These are phyloP conservation scores for Avena insularis DNA, from an alignment of 176 grass and related monocot species.

Conservation along the genomic window DNA sequence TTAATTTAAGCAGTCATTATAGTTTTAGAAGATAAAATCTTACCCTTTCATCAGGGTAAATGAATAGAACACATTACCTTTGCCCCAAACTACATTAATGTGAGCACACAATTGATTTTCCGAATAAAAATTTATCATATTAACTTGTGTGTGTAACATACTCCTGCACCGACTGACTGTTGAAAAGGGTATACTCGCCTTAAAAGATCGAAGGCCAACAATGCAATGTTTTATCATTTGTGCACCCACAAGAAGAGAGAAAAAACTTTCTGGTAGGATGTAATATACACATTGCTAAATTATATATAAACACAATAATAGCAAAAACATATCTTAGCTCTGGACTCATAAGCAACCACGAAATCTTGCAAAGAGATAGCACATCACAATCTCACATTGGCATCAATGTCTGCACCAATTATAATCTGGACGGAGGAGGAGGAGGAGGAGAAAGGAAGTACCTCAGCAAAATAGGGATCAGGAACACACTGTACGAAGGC, in stretches of 20 bases:
- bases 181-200: constrained; percentile 1
- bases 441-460: constrained; percentile 1
- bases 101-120: neutral
- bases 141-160: neutral
- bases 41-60: neutral
- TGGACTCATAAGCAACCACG: neutral
- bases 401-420: neutral
- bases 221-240: constrained; percentile 6
- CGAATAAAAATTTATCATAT: neutral
- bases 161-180: neutral
- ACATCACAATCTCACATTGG: neutral
- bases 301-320: neutral
- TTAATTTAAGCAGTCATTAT: neutral
- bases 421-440: neutral
- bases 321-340: neutral
- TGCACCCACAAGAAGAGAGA: constrained; percentile 4
- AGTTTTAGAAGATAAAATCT: neutral
- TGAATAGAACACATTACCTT: neutral
- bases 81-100: neutral
- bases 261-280: neutral
- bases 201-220: neutral
- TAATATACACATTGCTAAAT: neutral
- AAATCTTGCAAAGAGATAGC: neutral
- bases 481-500: constrained; percentile 18
- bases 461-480: neutral